These are phyloP conservation scores for Podospora pseudopauciseta DNA, from an alignment of 495 filamentous ascomycete genomes.

Conservation along the genomic window DNA sequence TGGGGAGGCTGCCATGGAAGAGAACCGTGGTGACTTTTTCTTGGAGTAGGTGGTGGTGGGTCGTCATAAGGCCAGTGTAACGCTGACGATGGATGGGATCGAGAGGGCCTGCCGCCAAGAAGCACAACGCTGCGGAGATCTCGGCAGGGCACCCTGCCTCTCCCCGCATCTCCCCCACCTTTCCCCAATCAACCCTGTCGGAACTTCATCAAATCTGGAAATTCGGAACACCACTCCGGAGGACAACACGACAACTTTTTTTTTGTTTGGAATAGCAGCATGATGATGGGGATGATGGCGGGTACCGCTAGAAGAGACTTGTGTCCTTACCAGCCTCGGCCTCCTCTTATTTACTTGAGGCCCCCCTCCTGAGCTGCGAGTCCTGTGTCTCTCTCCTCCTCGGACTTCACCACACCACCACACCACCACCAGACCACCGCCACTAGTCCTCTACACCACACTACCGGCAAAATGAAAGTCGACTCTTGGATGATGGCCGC, in stretches of 20 bases:
- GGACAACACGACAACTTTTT: conserved; percentile 33
- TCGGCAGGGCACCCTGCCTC: neutral
- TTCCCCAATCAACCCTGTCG: conserved; percentile 22
- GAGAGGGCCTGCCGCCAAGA: neutral
- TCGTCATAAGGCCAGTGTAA: neutral
- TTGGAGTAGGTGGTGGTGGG: neutral
- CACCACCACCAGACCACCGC: neutral
- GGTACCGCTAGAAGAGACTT: conserved; percentile 4
- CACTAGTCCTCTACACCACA: neutral
- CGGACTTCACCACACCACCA: neutral
- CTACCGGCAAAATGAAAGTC: conserved; percentile 24
- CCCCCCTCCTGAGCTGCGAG: neutral
- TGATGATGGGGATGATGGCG: conserved; percentile 2
- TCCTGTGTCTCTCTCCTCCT: neutral
- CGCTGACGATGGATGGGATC: neutral
- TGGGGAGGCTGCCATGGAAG: conserved; percentile 10
- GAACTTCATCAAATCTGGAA: conserved; percentile 32
- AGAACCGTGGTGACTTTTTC: neutral
- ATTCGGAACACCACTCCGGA: conserved; percentile 34
- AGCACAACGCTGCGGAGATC: neutral
- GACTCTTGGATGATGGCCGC: conserved; percentile 17
- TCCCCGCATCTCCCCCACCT: conserved; percentile 11
- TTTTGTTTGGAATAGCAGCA: conserved; percentile 8
- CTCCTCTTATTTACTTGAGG: conserved; percentile 4
- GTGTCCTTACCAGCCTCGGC: neutral